These are phyloP conservation scores for Phaeotremella skinneri DNA, from an alignment of 768 basidiomycete genomes.

Conservation along the genomic window DNA sequence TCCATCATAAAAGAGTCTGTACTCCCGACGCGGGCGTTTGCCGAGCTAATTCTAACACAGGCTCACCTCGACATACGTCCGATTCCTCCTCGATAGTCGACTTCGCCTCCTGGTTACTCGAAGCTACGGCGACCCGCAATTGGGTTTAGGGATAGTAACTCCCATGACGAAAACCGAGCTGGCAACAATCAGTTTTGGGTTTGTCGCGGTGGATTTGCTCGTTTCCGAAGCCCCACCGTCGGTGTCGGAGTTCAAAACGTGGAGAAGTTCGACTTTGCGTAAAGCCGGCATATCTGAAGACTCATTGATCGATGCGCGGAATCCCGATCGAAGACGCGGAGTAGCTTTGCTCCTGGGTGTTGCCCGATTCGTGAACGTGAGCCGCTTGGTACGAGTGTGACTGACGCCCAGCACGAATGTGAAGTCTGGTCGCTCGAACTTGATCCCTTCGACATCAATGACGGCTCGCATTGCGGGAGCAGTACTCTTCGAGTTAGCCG, in stretches of 20 bases:
- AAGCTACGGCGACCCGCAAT: not conserved
- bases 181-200: too few relatives aligned
- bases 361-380: not conserved
- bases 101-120: not conserved
- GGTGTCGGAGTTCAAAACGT: too few relatives aligned
- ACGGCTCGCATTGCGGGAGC: not conserved
- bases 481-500: not conserved
- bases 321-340: not conserved
- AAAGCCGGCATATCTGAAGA: not conserved
- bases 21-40: too few relatives aligned
- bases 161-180: too few relatives aligned
- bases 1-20: too few relatives aligned
- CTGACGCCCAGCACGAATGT: not conserved
- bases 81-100: not conserved
- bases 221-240: not conserved
- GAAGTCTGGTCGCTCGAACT: not conserved
- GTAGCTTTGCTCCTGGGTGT: not conserved
- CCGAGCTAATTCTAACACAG: too few relatives aligned
- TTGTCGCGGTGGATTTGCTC: too few relatives aligned
- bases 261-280: not conserved
- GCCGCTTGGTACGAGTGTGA: not conserved
- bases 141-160: not conserved
- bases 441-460: not conserved
- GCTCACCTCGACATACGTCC: not conserved
- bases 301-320: not conserved